Percentiles rank a stretch among this genome's conserved stretches.
These are phyloP conservation scores for Penicillium parvum DNA, from an alignment of 495 filamentous ascomycete species.

Conservation along the genomic window DNA sequence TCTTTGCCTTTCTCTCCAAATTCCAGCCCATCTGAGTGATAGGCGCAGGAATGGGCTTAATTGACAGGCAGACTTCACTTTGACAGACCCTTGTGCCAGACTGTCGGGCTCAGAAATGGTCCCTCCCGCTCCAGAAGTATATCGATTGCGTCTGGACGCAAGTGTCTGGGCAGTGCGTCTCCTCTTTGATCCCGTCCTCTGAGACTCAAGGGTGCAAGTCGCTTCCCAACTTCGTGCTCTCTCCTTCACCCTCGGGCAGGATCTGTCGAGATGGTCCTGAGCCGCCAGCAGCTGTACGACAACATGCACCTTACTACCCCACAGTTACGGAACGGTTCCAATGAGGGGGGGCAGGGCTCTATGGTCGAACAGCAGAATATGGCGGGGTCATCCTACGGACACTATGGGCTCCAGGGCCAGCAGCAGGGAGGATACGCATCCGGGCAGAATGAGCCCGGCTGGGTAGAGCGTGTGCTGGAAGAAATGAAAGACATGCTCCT, in stretches of 20 bases:
- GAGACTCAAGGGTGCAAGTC: no score
- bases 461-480: constrained; percentile 83
- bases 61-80: background rate
- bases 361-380: constrained; percentile 15
- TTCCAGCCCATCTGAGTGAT: background rate
- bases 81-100: background rate
- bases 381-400: constrained; percentile 22
- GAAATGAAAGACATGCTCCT: constrained; percentile 88
- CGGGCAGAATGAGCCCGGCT: constrained; percentile 80
- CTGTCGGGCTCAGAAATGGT: constrained; percentile 2
- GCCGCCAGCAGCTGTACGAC: constrained; percentile 13
- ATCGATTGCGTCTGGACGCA: background rate
- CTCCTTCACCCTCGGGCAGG: background rate
- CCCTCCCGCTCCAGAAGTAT: constrained; percentile 1
- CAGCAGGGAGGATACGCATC: constrained; percentile 60
- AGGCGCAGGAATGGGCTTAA: constrained; percentile 1
- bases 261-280: constrained; percentile 13
- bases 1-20: constrained; percentile 1
- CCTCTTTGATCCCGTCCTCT: background rate
- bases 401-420: constrained; percentile 47
- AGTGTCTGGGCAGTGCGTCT: constrained; percentile 6
- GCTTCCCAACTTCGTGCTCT: background rate
- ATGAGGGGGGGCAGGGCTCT: constrained; percentile 11
- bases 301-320: constrained; percentile 6
- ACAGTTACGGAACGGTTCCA: constrained; percentile 9